Base-by-base conservation (phyloP, 371 early-diverging fungal genomes). In the Mucor indicus region DNA sequence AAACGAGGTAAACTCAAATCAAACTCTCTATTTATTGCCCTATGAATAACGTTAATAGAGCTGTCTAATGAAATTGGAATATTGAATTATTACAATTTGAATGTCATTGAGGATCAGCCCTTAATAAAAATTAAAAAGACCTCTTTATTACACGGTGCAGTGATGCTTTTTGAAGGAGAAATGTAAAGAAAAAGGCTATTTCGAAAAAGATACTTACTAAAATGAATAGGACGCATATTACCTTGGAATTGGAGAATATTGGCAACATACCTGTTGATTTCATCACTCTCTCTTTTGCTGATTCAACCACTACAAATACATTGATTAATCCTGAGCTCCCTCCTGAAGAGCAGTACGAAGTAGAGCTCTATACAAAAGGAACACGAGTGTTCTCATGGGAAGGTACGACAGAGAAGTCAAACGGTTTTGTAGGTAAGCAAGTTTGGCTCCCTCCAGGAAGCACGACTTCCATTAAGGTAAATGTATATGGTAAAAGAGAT, bases 121-220 rank as follows among this genome's bases (percentile, higher is more conserved):
- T 50, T 86, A 19, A 37, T 91, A 13, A 80, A 84, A 35, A 75
- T 82, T 15, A 79, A 77, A 38, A 67, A 72, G 1, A 78, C 81
- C 0, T 81, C 80, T 2, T 51, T 84, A 1, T 59, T 76, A 20
- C 85, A 86, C 40, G 77, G 80, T 25, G 86, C 91, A 7, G 65
- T 86, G 7, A 89, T 88, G 87, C 62, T 91, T 11, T 91, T 80
- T 57, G 90, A 90, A 56, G 92, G 90, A 29, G 92, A 91, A 68
- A 67, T 69, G 87, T 87, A 66, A 24, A 72, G 20, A 31, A 30
- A n/a, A 25, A 20, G 0, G 13, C 29, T 27, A n/a, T 16, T n/a
- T n/a, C n/a, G n/a, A n/a, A n/a, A n/a, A 39, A 11, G n/a, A 32
- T 6, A 25, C 16, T 8, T n/a, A n/a, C n/a, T n/a, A n/a, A n/a